Evolutionary conservation across 1,139 yeast genomes (phyloP), one percentile per base, ranked within the genome.

Genomic region (Pneumocystis carinii): DNA sequence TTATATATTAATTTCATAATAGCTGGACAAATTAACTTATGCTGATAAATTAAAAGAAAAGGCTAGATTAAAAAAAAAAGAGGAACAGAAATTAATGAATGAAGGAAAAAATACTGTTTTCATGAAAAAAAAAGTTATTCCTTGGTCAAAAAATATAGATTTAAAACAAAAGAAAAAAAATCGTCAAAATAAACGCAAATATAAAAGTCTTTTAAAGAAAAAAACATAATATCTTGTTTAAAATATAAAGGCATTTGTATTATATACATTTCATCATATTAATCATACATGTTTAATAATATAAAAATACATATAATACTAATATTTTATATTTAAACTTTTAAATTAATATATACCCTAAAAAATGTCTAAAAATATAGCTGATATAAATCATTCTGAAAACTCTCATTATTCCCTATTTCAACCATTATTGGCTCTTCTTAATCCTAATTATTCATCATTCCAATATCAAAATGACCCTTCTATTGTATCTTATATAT

Each of bases 211-310:
- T 83, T 77, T 75, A 55, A 73, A 80, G 69, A 70, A 75, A 74
- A 64, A 80, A 82, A 82, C 89, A 83, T 89, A 86, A 67, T 75
- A 72, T 0, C 89, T 81, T 72, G 76, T 79, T 15, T 90, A 87
- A 71, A 76, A 78, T 8, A 92, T 90, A 70, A 73, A 76, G 35
- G 80, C 35, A 4, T 32, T 32, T 32, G 8, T 32, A 32, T 5
- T 32, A 4, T 1, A 32, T 32, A 32, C 35, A 8, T 32, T 32
- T 32, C 7, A 32, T 32, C 7, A 8, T 32, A 32, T 5, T 32
- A 32, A 32, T 32, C 7, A 4, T 32, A 7, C 35, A 32, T 32
- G 8, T 32, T 4, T 32, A 32, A 7, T 32, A 32, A 32, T 32
- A 32, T 32, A 1, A 3, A 32, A 32, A 32, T 32, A 32, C 35